Percentiles rank a stretch among this genome's conserved stretches.
Conservation (phyloP, 2,329 filamentous ascomycete genomes). For the Exophiala sp. region DNA sequence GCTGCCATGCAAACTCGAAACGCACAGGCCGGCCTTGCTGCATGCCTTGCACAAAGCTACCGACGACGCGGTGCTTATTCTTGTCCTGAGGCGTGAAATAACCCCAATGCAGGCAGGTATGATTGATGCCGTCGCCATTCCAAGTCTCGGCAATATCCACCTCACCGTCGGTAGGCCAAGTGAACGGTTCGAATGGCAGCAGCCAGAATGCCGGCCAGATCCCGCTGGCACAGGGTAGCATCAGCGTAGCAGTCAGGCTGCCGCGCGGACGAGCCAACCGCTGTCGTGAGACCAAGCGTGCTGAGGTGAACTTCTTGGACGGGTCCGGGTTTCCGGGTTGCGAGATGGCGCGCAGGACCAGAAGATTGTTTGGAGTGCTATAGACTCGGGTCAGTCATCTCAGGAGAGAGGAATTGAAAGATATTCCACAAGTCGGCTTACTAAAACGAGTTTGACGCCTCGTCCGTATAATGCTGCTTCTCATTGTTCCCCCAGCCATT, state of each 20-base stretch:
- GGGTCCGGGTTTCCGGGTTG: slow-evolving; percentile 19
- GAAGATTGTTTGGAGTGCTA: slow-evolving; percentile 23
- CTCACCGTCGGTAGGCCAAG: slow-evolving; percentile 28
- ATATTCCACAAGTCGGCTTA: slow-evolving; percentile 12
- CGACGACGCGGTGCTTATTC: slow-evolving; percentile 26
- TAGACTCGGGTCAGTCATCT: background rate
- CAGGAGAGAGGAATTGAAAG: background rate
- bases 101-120: slow-evolving; percentile 29
- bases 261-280: slow-evolving; percentile 22
- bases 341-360: slow-evolving; percentile 26
- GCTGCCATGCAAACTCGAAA: slow-evolving; percentile 28
- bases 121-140: slow-evolving; percentile 27
- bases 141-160: slow-evolving; percentile 29
- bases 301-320: slow-evolving; percentile 25
- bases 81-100: slow-evolving; percentile 24
- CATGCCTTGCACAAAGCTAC: slow-evolving; percentile 24
- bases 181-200: slow-evolving; percentile 27
- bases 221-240: slow-evolving; percentile 20
- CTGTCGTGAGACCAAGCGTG: slow-evolving; percentile 26
- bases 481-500: slow-evolving; percentile 30
- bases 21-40: slow-evolving; percentile 18
- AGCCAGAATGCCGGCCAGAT: slow-evolving; percentile 30
- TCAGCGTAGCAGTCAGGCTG: slow-evolving; percentile 24
- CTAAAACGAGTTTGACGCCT: slow-evolving; percentile 23
- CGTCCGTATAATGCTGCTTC: slow-evolving; percentile 25